Evolutionary conservation across 116 monocot species (phyloP).

Genomic region (Trichopus zeylanicus): DNA sequence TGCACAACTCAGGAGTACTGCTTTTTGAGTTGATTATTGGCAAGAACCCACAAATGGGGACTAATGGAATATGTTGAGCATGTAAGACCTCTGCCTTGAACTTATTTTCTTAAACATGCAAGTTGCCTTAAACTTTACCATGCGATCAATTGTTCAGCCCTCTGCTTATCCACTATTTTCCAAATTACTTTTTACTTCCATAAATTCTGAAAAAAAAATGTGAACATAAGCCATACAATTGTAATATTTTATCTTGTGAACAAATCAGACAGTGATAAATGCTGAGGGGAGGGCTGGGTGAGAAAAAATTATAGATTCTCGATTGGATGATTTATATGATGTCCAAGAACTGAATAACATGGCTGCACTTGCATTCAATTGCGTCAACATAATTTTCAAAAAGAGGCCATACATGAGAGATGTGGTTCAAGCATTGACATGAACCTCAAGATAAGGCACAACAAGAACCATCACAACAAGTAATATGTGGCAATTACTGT

Average conservation of each 20-base stretch:
- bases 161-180: not conserved
- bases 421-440: conserved; percentile 52
- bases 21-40: conserved; percentile 87
- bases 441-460: conserved; percentile 18
- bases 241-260: no score
- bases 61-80: conserved; percentile 95
- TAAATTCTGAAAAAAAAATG: no score
- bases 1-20: conserved; percentile 88
- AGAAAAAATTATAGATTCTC: conserved; percentile 84
- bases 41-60: conserved; percentile 79
- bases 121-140: no score
- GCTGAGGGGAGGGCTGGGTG: conserved; percentile 56
- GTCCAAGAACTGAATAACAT: conserved; percentile 52
- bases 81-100: conserved; percentile 32
- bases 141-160: not conserved
- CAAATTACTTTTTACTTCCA: not conserved
- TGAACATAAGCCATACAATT: no score
- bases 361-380: conserved; percentile 65
- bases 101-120: no score
- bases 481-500: conserved; percentile 6
- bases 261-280: conserved; percentile 53
- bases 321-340: conserved; percentile 48
- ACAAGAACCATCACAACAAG: conserved; percentile 24
- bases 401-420: conserved; percentile 80
- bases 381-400: conserved; percentile 38